These are phyloP conservation scores for Hemisphaericaspora xylofermentans DNA, from an alignment of 1,139 yeast genomes.

Conservation along the genomic window DNA sequence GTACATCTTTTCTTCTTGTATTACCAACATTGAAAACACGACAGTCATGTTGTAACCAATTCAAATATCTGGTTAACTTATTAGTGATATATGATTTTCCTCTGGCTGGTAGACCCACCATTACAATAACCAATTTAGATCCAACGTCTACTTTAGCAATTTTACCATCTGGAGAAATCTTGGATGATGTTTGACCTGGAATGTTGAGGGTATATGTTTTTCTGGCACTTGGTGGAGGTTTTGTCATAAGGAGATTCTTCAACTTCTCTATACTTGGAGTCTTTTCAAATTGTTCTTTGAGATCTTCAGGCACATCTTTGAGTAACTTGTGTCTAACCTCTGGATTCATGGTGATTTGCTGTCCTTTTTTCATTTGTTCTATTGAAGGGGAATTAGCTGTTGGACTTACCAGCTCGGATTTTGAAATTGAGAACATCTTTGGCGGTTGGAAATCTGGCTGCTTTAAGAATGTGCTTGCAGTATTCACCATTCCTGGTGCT, in stretches of 20 bases:
- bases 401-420: conserved; percentile 17
- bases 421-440: background rate
- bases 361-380: background rate
- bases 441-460: conserved; percentile 1
- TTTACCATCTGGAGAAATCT: conserved; percentile 79
- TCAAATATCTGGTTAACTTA: conserved; percentile 80
- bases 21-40: conserved; percentile 92
- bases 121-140: conserved; percentile 83
- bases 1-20: conserved; percentile 76
- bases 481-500: conserved; percentile 8
- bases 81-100: conserved; percentile 93
- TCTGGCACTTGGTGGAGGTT: conserved; percentile 41
- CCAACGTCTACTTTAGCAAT: conserved; percentile 73
- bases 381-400: conserved; percentile 10
- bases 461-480: conserved; percentile 1
- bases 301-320: conserved; percentile 35
- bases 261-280: conserved; percentile 44
- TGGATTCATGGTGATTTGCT: conserved; percentile 8
- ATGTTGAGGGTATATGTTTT: conserved; percentile 82
- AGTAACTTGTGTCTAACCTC: conserved; percentile 23
- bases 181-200: conserved; percentile 87
- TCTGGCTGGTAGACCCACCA: conserved; percentile 93
- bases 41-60: conserved; percentile 91
- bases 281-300: conserved; percentile 38
- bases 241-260: conserved; percentile 36